Evolutionary conservation across 2,329 filamentous ascomycete genomes (phyloP).

Genomic region (Ampelomyces quisqualis): DNA sequence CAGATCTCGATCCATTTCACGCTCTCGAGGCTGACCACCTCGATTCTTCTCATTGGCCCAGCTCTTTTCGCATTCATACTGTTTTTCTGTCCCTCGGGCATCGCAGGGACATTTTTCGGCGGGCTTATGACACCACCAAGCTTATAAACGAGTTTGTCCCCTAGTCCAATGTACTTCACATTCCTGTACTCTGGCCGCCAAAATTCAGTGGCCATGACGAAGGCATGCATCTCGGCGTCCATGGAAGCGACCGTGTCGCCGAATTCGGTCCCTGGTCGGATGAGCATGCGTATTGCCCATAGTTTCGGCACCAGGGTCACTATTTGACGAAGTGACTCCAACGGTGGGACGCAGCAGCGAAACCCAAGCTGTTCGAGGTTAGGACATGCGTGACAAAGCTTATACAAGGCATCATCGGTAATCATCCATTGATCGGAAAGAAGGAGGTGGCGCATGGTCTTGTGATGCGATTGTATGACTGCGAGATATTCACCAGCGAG

Average conservation of each 20-base stretch:
- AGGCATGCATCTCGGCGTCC: constrained; percentile 36
- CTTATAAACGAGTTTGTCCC: constrained; percentile 41
- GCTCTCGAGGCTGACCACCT: constrained; percentile 35
- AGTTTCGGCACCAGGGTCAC: constrained; percentile 45
- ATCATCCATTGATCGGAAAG: constrained; percentile 59
- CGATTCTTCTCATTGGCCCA: constrained; percentile 37
- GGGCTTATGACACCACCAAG: constrained; percentile 37
- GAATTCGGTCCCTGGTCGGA: constrained; percentile 28
- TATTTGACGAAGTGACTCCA: constrained; percentile 39
- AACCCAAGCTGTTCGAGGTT: constrained; percentile 61
- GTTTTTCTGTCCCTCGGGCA: constrained; percentile 19
- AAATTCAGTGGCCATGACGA: constrained; percentile 36
- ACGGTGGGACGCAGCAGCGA: constrained; percentile 56
- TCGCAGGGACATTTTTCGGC: constrained; percentile 11
- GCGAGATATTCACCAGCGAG: constrained; percentile 52
- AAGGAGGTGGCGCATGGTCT: constrained; percentile 57
- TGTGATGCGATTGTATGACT: constrained; percentile 53
- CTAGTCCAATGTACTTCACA: constrained; percentile 45
- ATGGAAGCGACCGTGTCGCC: constrained; percentile 27
- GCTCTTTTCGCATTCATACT: constrained; percentile 27
- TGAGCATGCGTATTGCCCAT: constrained; percentile 45
- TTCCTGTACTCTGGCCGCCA: constrained; percentile 38
- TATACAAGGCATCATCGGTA: constrained; percentile 50
- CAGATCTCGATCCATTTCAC: constrained; percentile 50
- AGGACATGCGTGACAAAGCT: constrained; percentile 56